These are phyloP conservation scores for Pichia exigua DNA, from an alignment of 805 yeast genomes.

Conservation along the genomic window DNA sequence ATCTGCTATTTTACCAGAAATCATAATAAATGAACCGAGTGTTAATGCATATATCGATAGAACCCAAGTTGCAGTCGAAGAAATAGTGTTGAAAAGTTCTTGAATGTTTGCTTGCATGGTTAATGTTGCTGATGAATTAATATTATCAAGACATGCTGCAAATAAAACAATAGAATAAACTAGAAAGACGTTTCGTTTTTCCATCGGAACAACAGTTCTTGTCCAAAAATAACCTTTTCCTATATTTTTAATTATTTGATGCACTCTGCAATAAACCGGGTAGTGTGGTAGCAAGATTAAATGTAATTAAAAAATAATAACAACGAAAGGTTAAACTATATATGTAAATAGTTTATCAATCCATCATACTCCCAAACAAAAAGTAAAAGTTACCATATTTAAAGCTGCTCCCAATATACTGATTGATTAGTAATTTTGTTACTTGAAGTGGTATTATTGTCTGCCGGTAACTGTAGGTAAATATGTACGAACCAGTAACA, in stretches of 20 bases:
- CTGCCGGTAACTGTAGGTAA: too few relatives aligned
- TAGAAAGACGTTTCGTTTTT: constrained; percentile 14
- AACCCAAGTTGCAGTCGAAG: constrained; percentile 33
- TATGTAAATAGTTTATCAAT: too few relatives aligned
- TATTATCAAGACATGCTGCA: constrained; percentile 18
- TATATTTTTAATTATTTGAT: too few relatives aligned
- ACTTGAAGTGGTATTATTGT: too few relatives aligned
- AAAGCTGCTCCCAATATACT: too few relatives aligned
- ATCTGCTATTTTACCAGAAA: constrained; percentile 37
- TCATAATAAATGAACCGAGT: constrained; percentile 36
- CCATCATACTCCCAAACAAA: too few relatives aligned
- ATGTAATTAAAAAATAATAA: too few relatives aligned
- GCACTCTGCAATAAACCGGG: neutral
- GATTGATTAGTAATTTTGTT: too few relatives aligned
- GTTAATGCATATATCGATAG: constrained; percentile 38
- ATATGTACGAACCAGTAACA: too few relatives aligned
- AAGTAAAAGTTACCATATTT: too few relatives aligned
- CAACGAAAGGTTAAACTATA: too few relatives aligned
- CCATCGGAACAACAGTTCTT: constrained; percentile 13
- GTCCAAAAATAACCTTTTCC: neutral
- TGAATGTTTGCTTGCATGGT: constrained; percentile 20
- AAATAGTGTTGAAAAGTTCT: constrained; percentile 32
- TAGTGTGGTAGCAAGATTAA: neutral
- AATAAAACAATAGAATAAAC: constrained; percentile 11
- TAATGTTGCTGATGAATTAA: constrained; percentile 22